Conservation (phyloP, 1,139 yeast genomes). For the Pichia sp. region DNA sequence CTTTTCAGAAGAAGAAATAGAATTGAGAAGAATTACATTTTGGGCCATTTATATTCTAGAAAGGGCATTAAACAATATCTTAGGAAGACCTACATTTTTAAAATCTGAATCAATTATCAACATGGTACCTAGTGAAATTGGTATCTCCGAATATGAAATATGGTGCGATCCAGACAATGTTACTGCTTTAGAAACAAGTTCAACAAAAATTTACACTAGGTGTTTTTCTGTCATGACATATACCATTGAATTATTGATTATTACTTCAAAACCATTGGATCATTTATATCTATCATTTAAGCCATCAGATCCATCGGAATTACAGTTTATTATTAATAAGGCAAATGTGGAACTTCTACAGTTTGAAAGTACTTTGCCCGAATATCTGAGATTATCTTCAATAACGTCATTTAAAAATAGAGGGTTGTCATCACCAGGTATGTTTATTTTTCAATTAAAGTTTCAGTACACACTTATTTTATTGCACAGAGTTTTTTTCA, state of each 20-base stretch:
- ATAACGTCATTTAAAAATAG: not conserved
- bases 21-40: not conserved
- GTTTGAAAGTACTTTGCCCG: not conserved
- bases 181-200: not conserved
- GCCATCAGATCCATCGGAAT: not conserved
- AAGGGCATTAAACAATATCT: not conserved
- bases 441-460: not conserved
- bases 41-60: not conserved
- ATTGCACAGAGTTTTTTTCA: not conserved
- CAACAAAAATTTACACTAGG: not conserved
- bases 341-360: not conserved
- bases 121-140: not conserved
- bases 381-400: not conserved
- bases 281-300: not conserved
- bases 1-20: not conserved
- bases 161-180: not conserved
- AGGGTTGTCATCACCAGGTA: not conserved
- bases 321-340: not conserved
- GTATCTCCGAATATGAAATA: not conserved
- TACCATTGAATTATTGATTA: not conserved
- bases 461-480: not conserved
- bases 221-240: not conserved
- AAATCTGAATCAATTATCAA: not conserved
- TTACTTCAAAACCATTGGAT: not conserved
- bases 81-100: not conserved